These are phyloP conservation scores for Cucurbita ficifolia DNA, from an alignment of 306 rosid genomes.

Conservation along the genomic window DNA sequence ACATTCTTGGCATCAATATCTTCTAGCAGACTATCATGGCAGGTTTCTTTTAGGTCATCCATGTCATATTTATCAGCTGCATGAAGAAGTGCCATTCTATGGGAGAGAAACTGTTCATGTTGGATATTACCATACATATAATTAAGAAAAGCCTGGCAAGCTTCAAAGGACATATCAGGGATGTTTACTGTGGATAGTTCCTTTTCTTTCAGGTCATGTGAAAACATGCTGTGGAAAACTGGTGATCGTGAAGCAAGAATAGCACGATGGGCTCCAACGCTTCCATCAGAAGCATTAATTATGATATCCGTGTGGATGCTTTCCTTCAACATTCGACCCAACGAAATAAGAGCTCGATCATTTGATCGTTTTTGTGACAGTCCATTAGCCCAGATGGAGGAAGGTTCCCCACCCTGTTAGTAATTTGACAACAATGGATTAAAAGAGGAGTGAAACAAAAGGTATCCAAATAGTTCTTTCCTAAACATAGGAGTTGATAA, in stretches of 20 bases:
- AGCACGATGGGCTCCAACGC: conserved; percentile 81
- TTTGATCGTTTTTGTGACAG: conserved; percentile 38
- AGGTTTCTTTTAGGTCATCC: conserved; percentile 61
- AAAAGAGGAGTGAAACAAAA: background rate
- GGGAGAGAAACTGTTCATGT: conserved; percentile 56
- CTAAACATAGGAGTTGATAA: background rate
- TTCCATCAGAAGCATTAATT: conserved; percentile 72
- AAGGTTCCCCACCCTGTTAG: conserved; percentile 60
- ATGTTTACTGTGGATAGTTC: conserved; percentile 66
- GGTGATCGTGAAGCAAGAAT: conserved; percentile 83
- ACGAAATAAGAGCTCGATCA: conserved; percentile 51
- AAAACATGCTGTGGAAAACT: conserved; percentile 85
- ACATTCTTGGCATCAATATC: conserved; percentile 86
- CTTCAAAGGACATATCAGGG: conserved; percentile 74
- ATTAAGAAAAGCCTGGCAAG: conserved; percentile 67
- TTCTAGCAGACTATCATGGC: conserved; percentile 87
- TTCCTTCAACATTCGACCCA: conserved; percentile 68
- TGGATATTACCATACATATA: conserved; percentile 70
- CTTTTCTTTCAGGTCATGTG: conserved; percentile 80
- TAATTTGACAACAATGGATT: background rate
- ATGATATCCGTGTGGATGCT: conserved; percentile 79
- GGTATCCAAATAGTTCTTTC: background rate
- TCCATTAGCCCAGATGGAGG: conserved; percentile 73
- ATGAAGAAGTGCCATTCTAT: conserved; percentile 63
- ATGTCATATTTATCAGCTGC: conserved; percentile 95